phyloP scores from a whole-genome alignment of 1,284 basidiomycete species.

The Pseudozyma tsukubaensis region DNA sequence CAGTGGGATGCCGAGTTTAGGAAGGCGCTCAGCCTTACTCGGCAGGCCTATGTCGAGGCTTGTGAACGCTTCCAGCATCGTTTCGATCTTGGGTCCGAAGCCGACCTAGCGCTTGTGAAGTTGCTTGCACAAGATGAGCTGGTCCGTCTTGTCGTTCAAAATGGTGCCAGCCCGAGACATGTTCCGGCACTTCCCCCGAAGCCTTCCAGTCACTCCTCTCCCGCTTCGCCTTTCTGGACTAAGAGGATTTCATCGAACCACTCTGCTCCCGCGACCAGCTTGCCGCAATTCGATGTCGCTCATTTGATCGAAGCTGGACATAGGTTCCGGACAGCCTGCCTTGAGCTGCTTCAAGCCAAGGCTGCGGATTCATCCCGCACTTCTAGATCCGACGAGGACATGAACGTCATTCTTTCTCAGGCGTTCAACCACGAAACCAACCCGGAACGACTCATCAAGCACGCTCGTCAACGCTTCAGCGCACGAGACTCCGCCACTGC shows the following conservation, averaged over 20 bases:
- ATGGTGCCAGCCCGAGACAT: conserved; percentile 18
- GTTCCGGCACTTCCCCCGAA: conserved; percentile 9
- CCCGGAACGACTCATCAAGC: conserved; percentile 11
- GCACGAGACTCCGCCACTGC: not conserved
- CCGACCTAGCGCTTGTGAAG: conserved; percentile 23
- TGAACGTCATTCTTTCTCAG: conserved; percentile 19
- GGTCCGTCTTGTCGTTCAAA: not conserved
- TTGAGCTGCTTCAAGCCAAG: conserved; percentile 11
- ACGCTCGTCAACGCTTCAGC: conserved; percentile 8
- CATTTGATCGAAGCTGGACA: conserved; percentile 23
- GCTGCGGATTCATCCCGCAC: not conserved
- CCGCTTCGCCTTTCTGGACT: conserved; percentile 7
- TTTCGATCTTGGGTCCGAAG: conserved; percentile 10
- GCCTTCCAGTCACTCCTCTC: not conserved
- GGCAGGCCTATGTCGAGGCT: conserved; percentile 25
- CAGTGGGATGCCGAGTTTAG: conserved; percentile 38
- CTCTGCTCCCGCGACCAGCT: not conserved
- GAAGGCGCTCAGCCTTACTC: conserved; percentile 19
- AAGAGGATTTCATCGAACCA: not conserved
- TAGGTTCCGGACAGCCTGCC: conserved; percentile 21
- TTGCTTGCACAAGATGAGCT: conserved; percentile 10
- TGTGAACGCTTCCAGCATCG: conserved; percentile 27
- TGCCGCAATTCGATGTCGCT: conserved; percentile 18
- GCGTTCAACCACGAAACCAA: conserved; percentile 37
- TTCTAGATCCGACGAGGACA: conserved; percentile 4